Evolutionary conservation across 1,139 yeast species (phyloP).

Genomic region (Diutina pseudorugosa): DNA sequence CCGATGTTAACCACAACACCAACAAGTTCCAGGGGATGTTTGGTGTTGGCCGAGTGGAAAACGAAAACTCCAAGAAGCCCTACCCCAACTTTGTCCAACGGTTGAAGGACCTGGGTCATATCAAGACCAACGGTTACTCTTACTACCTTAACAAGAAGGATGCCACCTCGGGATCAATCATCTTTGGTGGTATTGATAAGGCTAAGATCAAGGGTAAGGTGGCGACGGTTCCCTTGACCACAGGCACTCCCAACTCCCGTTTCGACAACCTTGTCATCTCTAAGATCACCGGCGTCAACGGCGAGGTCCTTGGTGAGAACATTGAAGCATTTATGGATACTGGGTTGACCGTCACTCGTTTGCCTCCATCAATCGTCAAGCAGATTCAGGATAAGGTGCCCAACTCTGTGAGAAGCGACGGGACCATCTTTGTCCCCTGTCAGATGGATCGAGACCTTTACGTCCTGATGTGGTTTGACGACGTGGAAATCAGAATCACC

Average conservation of each 20-base stretch:
- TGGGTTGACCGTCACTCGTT: neutral
- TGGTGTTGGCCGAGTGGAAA: slow-evolving; percentile 6
- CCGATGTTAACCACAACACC: neutral
- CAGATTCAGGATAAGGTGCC: neutral
- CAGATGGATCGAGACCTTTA: neutral
- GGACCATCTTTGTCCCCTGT: neutral
- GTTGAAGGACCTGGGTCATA: neutral
- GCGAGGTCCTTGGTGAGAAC: neutral
- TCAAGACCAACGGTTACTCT: neutral
- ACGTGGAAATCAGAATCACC: neutral
- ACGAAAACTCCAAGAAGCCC: neutral
- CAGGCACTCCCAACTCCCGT: neutral
- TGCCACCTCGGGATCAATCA: neutral
- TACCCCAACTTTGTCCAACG: neutral
- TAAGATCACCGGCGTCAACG: neutral
- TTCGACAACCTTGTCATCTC: neutral
- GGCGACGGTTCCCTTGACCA: neutral
- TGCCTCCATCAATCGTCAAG: neutral
- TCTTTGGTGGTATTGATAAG: neutral
- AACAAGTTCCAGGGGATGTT: slow-evolving; percentile 5
- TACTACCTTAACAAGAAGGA: neutral
- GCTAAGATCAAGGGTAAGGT: neutral
- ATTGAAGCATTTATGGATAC: neutral
- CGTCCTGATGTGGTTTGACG: neutral
- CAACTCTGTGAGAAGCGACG: neutral